phyloP scores from a whole-genome alignment of 2,329 filamentous ascomycete species.

The Pochonia chlamydosporia region DNA sequence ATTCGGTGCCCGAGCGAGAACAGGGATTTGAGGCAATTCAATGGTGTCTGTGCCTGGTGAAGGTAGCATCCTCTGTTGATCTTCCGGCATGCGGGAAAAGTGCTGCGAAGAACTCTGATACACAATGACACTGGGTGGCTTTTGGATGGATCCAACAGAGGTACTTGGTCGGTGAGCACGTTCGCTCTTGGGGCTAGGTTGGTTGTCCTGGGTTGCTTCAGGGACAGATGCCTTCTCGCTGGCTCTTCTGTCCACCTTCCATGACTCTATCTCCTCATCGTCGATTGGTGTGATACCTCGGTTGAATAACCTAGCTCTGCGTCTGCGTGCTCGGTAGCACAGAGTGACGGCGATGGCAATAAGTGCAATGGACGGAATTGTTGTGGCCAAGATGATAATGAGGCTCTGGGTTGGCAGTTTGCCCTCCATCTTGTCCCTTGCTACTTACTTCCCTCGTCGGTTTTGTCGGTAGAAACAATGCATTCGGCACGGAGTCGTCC shows the following conservation, averaged over 20 bases:
- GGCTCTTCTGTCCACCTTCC: constrained; percentile 39
- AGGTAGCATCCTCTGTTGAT: constrained; percentile 23
- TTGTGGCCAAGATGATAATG: constrained; percentile 46
- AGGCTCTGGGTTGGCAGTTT: neutral
- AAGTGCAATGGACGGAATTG: constrained; percentile 38
- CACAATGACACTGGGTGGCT: constrained; percentile 48
- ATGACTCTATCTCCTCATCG: constrained; percentile 61
- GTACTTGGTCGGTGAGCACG: constrained; percentile 20
- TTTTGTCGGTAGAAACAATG: neutral
- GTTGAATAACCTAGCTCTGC: constrained; percentile 38
- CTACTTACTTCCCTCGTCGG: neutral
- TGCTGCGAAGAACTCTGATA: constrained; percentile 33
- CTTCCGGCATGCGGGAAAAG: constrained; percentile 19
- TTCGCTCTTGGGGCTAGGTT: constrained; percentile 9
- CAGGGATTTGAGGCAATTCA: constrained; percentile 42
- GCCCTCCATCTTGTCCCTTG: constrained; percentile 1
- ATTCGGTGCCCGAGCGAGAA: constrained; percentile 56
- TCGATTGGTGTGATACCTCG: constrained; percentile 56
- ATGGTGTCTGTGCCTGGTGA: constrained; percentile 35
- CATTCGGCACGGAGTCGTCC: neutral
- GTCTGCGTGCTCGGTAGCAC: constrained; percentile 33
- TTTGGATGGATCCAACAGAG: constrained; percentile 32
- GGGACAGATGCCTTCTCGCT: constrained; percentile 21
- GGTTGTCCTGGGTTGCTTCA: neutral
- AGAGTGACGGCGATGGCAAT: constrained; percentile 26